A percentile compares a stretch with the other conserved stretches of the same genome.
Conservation (phyloP, 345 rosid species). For the Brassica cretica region DNA sequence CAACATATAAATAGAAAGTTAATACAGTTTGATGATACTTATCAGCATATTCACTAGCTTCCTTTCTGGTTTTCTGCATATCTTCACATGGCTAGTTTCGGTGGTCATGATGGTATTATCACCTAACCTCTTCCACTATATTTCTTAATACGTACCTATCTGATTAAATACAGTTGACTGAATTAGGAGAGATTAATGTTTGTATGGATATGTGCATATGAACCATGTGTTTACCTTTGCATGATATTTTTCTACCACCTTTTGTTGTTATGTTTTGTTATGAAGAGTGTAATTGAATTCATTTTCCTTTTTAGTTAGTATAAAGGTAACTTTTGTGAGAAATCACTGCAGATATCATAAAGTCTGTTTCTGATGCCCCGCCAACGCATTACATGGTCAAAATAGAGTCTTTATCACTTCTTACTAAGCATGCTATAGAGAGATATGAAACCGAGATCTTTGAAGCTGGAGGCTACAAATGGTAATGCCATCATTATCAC, state of each 20-base stretch:
- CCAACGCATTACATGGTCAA: conserved; percentile 58
- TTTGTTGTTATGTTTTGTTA: conserved; percentile 3
- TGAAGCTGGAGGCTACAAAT: conserved; percentile 73
- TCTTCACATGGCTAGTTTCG: conserved; percentile 32
- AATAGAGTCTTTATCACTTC: conserved; percentile 53
- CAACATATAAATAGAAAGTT: conserved; percentile 12
- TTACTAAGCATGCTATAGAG: conserved; percentile 44
- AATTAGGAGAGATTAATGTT: no score
- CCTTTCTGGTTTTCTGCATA: conserved; percentile 23
- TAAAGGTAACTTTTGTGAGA: conserved; percentile 20
- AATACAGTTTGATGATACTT: background rate
- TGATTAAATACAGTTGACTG: background rate
- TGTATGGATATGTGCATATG: background rate
- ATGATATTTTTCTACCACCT: background rate
- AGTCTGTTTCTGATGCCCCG: conserved; percentile 46
- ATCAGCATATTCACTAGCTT: conserved; percentile 11
- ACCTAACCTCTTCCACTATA: background rate
- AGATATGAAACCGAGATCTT: conserved; percentile 64
- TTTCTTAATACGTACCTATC: background rate
- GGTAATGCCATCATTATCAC: conserved; percentile 40
- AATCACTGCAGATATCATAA: conserved; percentile 40
- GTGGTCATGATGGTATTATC: conserved; percentile 38
- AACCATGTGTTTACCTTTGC: background rate
- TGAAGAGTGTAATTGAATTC: background rate
- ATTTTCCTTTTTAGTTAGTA: background rate